Base-by-base conservation (phyloP, 2,329 filamentous ascomycete species). In the Pseudogymnoascus sp. region DNA sequence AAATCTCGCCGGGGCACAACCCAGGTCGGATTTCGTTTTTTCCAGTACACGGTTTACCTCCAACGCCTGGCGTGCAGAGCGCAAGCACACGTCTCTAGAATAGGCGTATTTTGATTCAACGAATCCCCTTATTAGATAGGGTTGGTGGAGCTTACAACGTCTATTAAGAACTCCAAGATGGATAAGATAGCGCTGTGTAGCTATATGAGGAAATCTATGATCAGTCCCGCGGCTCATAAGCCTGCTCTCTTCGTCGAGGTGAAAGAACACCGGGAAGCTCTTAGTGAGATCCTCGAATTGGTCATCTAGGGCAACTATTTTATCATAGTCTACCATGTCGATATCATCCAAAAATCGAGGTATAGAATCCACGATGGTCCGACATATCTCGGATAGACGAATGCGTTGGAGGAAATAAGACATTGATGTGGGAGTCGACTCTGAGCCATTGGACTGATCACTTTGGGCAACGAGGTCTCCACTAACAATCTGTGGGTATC, bases 351-450 rank as follows among this genome's bases (percentile, higher is more conserved):
- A 65, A n/a, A 62, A 63, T 4, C 74, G 67, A 16, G 73, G 70
- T 11, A 70, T 69, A 7, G 68, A 69, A 63, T 78, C 76, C 14
- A 73, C 73, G 14, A 76, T 68, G 50, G 72, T 71, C 16, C 75
- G 74, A 25, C 73, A 76, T 5, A 78, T 66, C 16, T 74, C 72
- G 4, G 72, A 72, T 1, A 77, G 66, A 8, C 70, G 70, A 40
- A 74, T 70, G 28, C 74, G 67, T 31, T 76, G 73, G 0, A 76
- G 67, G 31, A 70, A 73, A 61, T 77, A 78, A 1, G 75, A 75
- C 73, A 77, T 76, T 12, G 72, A 67, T 0, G 76, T 78, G 4
- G 50, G 50, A 21, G 50, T 56, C 0, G 75, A 10, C 70, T 66
- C 16, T 68, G 67, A 23, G 66, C 67, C 10, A 66, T 42, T 4